Conservation (phyloP, 257 asterid species). For the Solanum lycopersicoides region DNA sequence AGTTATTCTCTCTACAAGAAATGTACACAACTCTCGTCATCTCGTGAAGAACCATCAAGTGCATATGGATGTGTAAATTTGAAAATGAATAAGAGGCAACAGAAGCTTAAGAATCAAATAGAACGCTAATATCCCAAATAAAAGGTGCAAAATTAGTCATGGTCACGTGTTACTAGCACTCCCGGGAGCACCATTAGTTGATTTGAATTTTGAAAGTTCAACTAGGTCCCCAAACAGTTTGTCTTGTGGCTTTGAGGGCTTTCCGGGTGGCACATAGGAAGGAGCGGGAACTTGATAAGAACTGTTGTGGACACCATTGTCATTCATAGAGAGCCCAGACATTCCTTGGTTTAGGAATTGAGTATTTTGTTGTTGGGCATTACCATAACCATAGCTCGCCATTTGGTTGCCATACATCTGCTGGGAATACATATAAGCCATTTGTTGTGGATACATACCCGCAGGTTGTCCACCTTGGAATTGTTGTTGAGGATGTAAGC, state of each 20-base stretch:
- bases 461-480: constrained; percentile 13
- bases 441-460: constrained; percentile 63
- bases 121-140: neutral
- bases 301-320: constrained; percentile 29
- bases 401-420: constrained; percentile 65
- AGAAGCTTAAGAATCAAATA: neutral
- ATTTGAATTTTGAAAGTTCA: constrained; percentile 54
- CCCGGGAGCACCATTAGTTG: constrained; percentile 27
- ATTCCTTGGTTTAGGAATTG: constrained; percentile 61
- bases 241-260: constrained; percentile 70
- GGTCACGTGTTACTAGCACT: constrained; percentile 38
- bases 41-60: neutral
- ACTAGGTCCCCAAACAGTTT: constrained; percentile 76
- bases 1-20: constrained; percentile 11
- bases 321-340: constrained; percentile 70
- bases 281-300: constrained; percentile 27
- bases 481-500: constrained; percentile 29
- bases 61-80: constrained; percentile 3
- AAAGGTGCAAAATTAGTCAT: neutral
- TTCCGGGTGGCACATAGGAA: constrained; percentile 47
- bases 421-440: constrained; percentile 74
- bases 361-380: constrained; percentile 52
- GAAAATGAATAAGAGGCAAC: constrained; percentile 5
- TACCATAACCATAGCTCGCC: constrained; percentile 41
- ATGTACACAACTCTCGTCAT: constrained; percentile 14